Percentiles rank a stretch among this genome's conserved stretches.
phyloP scores from a whole-genome alignment of 2,329 filamentous ascomycete species.

The Dothiorella sarmentorum region DNA sequence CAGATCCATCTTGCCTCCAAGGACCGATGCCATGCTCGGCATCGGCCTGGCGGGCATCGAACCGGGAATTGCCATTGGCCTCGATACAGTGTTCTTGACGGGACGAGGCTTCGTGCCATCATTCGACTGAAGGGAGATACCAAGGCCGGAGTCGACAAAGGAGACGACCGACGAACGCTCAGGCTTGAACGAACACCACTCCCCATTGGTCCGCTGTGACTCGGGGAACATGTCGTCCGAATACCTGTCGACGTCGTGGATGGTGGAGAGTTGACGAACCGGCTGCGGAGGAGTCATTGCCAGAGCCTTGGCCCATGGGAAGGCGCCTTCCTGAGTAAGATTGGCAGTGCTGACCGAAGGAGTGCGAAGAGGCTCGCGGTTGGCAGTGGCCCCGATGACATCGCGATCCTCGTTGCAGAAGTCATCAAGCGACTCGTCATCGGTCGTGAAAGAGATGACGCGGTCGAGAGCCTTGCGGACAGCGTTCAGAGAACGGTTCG shows the following conservation, averaged over 20 bases:
- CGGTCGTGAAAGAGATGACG: constrained; percentile 86
- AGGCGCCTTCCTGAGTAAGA: constrained; percentile 70
- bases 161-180: constrained; percentile 81
- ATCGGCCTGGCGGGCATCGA: constrained; percentile 65
- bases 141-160: constrained; percentile 77
- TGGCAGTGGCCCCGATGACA: constrained; percentile 72
- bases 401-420: constrained; percentile 79
- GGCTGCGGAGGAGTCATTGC: constrained; percentile 68
- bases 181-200: constrained; percentile 73
- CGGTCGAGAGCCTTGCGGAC: constrained; percentile 75
- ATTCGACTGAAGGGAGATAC: constrained; percentile 71
- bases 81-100: constrained; percentile 55
- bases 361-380: constrained; percentile 91
- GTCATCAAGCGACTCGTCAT: constrained; percentile 87
- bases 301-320: constrained; percentile 92
- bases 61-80: constrained; percentile 74
- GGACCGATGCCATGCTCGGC: constrained; percentile 72
- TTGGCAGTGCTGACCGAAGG: constrained; percentile 89
- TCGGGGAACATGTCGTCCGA: constrained; percentile 81
- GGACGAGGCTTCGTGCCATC: constrained; percentile 46
- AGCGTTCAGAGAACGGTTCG: constrained; percentile 76
- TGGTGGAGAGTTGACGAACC: constrained; percentile 81
- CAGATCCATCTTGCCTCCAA: constrained; percentile 70
- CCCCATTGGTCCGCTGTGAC: constrained; percentile 61
- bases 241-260: constrained; percentile 75